Evolutionary conservation across 2,329 filamentous ascomycete genomes (phyloP), one percentile per base, ranked within the genome.

Genomic region (Dothideomycetidae sp.): DNA sequence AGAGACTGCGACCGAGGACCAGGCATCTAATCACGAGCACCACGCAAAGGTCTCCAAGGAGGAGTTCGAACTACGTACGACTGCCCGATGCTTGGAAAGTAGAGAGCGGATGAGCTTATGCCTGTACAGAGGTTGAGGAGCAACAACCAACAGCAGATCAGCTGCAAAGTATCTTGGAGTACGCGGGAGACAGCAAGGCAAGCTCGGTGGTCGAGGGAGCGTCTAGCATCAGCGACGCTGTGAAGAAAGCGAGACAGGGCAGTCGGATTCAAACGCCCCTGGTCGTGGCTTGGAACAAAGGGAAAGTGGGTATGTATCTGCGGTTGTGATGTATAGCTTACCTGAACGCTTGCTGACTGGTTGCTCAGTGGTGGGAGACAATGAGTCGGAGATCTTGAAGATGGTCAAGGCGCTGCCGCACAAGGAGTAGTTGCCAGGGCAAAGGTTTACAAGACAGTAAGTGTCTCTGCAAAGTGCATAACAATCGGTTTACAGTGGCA

Each of bases 271-370:
- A 79, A 50, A 64, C 78, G 47, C 88, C 88, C 16, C 62, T 94
- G 56, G 82, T 79, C 41, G 88, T 96, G 36, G 88, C 96, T 57
- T 96, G 90, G 90, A 83, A 80, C 55, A 86, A 88, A 57, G 90
- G 86, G 46, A 81, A 75, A 57, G 88, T 78, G 32, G 66, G 81
- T 62, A 58, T 39, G 61, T 54, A 37, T 19, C 31, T 15, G 14
- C 26, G 23, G 10, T 11, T n/a, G n/a, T n/a, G n/a, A n/a, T n/a
- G n/a, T n/a, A n/a, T n/a, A n/a, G n/a, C n/a, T n/a, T n/a, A n/a
- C n/a, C n/a, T 10, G 23, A 28, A 28, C 10, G 23, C 10, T 10
- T 10, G 23, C 23, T 28, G 23, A 28, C 23, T 10, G n/a, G n/a
- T n/a, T n/a, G n/a, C n/a, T 16, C 44, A 70, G 71, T 76, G 7